These are phyloP conservation scores for Lichtheimia corymbifera DNA, from an alignment of 371 early-diverging fungal genomes.

Conservation along the genomic window DNA sequence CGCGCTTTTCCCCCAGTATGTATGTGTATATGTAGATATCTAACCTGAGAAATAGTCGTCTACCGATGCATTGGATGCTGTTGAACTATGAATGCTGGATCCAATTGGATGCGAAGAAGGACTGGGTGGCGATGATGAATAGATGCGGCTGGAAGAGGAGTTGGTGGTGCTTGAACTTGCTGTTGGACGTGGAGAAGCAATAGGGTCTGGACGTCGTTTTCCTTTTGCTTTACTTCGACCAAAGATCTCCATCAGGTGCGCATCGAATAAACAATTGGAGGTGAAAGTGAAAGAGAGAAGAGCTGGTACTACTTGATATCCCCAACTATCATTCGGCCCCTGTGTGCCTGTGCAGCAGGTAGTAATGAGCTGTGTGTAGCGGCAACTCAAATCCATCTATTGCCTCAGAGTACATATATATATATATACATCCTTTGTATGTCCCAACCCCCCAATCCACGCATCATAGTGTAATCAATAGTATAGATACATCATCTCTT, in stretches of 20 bases:
- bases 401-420: too few relatives aligned
- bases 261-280: conserved; percentile 1
- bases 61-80: conserved; percentile 10
- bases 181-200: conserved; percentile 8
- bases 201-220: conserved; percentile 25
- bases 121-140: conserved; percentile 14
- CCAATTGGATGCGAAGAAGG: conserved; percentile 4
- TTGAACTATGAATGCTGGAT: conserved; percentile 13
- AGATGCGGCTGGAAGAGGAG: conserved; percentile 2
- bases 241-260: conserved; percentile 25
- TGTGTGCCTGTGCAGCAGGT: too few relatives aligned
- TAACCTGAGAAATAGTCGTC: conserved; percentile 22
- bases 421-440: too few relatives aligned
- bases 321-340: too few relatives aligned
- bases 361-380: too few relatives aligned
- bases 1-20: background rate
- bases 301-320: background rate
- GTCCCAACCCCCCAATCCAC: too few relatives aligned
- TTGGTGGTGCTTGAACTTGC: conserved; percentile 10
- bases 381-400: too few relatives aligned
- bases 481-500: too few relatives aligned
- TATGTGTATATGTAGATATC: background rate
- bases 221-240: conserved; percentile 29
- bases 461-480: too few relatives aligned
- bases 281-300: conserved; percentile 6